Percentiles rank a stretch among this genome's conserved stretches.
Evolutionary conservation across 2,329 filamentous ascomycete genomes (phyloP).

Genomic region (Mariannaea elegans): DNA sequence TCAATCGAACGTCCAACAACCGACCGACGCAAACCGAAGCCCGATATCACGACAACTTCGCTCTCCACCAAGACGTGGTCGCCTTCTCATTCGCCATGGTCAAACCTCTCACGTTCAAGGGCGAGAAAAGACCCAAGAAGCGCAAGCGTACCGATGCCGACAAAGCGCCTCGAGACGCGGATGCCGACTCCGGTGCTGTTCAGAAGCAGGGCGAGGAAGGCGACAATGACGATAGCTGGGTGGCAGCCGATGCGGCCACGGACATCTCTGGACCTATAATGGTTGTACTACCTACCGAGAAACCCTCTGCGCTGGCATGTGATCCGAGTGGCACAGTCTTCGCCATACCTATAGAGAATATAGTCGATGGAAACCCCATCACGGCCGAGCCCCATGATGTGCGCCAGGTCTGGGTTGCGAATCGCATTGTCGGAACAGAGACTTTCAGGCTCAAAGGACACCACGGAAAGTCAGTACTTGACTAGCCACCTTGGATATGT

Average conservation of each 20-base stretch:
- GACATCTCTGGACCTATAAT: constrained; percentile 87
- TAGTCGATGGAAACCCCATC: constrained; percentile 81
- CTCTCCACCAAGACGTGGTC: not conserved
- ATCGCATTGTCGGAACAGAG: constrained; percentile 82
- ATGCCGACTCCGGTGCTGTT: constrained; percentile 12
- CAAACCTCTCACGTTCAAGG: constrained; percentile 93
- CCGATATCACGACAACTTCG: not conserved
- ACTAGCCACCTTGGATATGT: too few species aligned
- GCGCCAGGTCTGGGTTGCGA: constrained; percentile 93
- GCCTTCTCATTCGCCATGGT: constrained; percentile 67
- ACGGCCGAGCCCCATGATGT: constrained; percentile 96
- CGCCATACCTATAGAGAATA: constrained; percentile 82
- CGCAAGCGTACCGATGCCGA: constrained; percentile 75
- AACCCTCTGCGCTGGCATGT: constrained; percentile 79
- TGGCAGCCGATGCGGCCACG: constrained; percentile 76
- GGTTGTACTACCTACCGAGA: constrained; percentile 80
- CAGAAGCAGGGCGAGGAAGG: constrained; percentile 44
- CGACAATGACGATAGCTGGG: constrained; percentile 86
- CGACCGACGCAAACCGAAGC: constrained; percentile 12
- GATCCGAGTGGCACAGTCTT: constrained; percentile 91
- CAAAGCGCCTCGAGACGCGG: constrained; percentile 47
- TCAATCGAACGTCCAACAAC: constrained; percentile 2
- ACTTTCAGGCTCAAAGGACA: constrained; percentile 87
- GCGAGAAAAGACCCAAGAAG: constrained; percentile 95
- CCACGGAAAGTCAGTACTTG: constrained; percentile 74